phyloP scores from a whole-genome alignment of 2,329 filamentous ascomycete genomes.

The Coniochaeta sp. region DNA sequence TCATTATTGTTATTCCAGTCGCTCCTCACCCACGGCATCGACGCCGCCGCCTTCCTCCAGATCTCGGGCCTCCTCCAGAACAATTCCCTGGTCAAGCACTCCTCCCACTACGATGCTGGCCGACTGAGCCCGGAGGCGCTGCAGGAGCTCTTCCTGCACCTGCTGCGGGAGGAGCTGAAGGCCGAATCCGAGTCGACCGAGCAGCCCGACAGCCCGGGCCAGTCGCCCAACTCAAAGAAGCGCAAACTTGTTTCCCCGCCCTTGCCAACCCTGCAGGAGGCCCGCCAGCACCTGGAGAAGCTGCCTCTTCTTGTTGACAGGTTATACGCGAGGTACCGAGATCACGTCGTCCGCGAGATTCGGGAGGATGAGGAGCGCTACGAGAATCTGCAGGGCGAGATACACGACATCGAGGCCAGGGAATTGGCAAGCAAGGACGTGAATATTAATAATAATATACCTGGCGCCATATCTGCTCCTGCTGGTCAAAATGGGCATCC shows the following conservation, averaged over 20 bases:
- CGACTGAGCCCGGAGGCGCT: conserved; percentile 73
- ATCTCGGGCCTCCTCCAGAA: conserved; percentile 56
- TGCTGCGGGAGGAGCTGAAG: conserved; percentile 67
- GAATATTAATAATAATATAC: background rate
- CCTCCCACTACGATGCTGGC: conserved; percentile 62
- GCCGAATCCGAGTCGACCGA: conserved; percentile 35
- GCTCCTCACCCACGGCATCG: conserved; percentile 20
- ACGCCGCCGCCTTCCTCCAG: conserved; percentile 22
- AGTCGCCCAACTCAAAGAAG: conserved; percentile 58
- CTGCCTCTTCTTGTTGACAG: conserved; percentile 65
- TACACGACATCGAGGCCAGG: conserved; percentile 55
- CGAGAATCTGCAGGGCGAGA: conserved; percentile 56
- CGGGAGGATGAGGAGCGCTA: conserved; percentile 66
- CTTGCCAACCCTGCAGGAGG: conserved; percentile 58
- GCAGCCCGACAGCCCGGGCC: conserved; percentile 33
- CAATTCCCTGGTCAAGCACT: conserved; percentile 65
- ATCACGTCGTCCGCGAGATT: conserved; percentile 62
- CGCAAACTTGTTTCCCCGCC: conserved; percentile 64
- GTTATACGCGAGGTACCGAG: conserved; percentile 68
- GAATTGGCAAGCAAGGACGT: conserved; percentile 6
- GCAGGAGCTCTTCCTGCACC: conserved; percentile 67
- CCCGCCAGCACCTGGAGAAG: conserved; percentile 57
- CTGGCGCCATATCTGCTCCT: background rate
- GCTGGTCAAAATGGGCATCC: background rate
- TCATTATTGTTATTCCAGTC: conserved; percentile 25